Evolutionary conservation across 768 basidiomycete species (phyloP).

Genomic region (Mycena belliarum): DNA sequence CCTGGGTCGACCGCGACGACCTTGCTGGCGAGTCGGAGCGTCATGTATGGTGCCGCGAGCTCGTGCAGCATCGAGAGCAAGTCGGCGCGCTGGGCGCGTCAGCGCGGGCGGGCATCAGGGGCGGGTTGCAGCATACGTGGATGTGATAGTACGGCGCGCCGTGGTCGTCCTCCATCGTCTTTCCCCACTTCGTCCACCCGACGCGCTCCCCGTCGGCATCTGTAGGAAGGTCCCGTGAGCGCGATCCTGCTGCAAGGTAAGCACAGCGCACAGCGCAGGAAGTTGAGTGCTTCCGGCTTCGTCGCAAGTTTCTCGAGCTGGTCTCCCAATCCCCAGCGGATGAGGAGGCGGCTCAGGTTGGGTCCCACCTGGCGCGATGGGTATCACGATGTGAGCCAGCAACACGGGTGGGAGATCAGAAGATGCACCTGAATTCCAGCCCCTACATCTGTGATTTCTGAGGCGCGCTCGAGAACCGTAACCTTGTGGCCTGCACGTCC

Average conservation of each 20-base stretch:
- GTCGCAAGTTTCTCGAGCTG: not conserved
- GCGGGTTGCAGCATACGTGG: no score
- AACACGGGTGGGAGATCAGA: not conserved
- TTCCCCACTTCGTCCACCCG: slow-evolving; percentile 30
- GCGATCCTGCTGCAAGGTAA: no score
- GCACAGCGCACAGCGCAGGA: no score
- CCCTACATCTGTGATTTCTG: slow-evolving; percentile 19
- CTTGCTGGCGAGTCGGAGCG: no score
- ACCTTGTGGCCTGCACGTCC: slow-evolving; percentile 41
- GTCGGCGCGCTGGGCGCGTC: no score
- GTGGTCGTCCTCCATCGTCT: slow-evolving; percentile 29
- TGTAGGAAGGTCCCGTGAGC: no score
- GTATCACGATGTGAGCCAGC: no score
- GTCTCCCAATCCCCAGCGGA: not conserved
- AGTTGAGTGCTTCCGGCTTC: not conserved
- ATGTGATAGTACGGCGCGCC: slow-evolving; percentile 37
- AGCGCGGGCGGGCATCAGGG: no score
- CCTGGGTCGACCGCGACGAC: not conserved
- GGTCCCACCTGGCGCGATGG: not conserved
- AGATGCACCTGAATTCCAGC: not conserved
- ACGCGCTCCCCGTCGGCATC: not conserved
- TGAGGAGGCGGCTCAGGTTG: not conserved
- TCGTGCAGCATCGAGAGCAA: no score
- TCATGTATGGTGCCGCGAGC: no score
- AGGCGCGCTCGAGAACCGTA: slow-evolving; percentile 39